A percentile compares a stretch with the other conserved stretches of the same genome.
Conservation (phyloP, 1,284 basidiomycete species). For the Vanrija pseudolonga region DNA sequence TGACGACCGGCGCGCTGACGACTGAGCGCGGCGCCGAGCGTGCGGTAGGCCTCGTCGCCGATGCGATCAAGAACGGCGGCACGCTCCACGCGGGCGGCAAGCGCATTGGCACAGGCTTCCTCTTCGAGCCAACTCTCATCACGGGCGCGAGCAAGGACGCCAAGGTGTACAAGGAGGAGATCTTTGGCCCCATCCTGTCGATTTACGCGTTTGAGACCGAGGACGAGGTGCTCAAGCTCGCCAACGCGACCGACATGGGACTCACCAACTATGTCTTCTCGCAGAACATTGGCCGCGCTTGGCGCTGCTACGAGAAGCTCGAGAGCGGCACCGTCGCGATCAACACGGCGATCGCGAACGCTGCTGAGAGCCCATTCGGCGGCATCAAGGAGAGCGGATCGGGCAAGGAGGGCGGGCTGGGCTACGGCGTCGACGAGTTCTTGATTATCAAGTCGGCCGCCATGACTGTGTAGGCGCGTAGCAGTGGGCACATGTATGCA, state of each 20-base stretch:
- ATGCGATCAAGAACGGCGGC: conserved; percentile 74
- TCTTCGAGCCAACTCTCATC: conserved; percentile 82
- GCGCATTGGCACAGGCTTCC: conserved; percentile 52
- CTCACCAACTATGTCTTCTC: conserved; percentile 90
- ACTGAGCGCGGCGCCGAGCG: conserved; percentile 77
- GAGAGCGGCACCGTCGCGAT: conserved; percentile 80
- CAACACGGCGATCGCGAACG: conserved; percentile 75
- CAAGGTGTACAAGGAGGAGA: conserved; percentile 67
- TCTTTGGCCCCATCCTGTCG: conserved; percentile 66
- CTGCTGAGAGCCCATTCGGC: conserved; percentile 80
- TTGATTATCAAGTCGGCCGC: conserved; percentile 15
- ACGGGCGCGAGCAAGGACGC: conserved; percentile 69
- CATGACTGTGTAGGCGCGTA: conserved; percentile 3
- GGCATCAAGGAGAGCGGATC: conserved; percentile 53
- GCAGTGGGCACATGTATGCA: background rate
- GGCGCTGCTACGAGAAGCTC: conserved; percentile 87
- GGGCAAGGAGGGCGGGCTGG: conserved; percentile 24
- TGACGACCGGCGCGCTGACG: conserved; percentile 84
- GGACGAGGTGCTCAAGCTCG: conserved; percentile 77
- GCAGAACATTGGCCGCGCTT: conserved; percentile 76
- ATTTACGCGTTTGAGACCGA: conserved; percentile 77
- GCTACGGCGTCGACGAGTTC: conserved; percentile 20
- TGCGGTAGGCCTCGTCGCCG: conserved; percentile 74
- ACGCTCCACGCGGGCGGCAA: conserved; percentile 80
- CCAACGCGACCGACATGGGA: conserved; percentile 76